Evolutionary conservation across 371 early-diverging fungal genomes (phyloP).

Genomic region (Actinomucor elegans): DNA sequence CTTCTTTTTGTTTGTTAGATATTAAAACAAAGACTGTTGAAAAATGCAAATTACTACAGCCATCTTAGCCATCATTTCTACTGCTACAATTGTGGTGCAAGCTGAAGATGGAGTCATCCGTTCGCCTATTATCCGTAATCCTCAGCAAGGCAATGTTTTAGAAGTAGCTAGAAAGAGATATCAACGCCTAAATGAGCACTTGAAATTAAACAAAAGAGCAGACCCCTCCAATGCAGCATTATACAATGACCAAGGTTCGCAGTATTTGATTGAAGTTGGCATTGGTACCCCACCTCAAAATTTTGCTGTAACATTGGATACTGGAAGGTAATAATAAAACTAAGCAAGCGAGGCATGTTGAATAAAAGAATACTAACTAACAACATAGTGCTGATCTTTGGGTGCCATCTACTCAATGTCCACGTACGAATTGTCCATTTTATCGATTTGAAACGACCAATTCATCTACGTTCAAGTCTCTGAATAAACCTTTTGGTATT

Average conservation of each 20-base stretch:
- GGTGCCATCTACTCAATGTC: conserved; percentile 41
- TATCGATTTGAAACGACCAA: conserved; percentile 30
- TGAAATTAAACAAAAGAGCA: conserved; percentile 4
- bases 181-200: not conserved
- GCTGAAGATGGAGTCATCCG: conserved; percentile 18
- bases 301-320: conserved; percentile 44
- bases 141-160: conserved; percentile 4
- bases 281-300: conserved; percentile 45
- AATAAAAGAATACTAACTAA: not conserved
- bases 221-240: conserved; percentile 18
- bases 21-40: not conserved
- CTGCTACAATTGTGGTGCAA: not conserved
- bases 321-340: conserved; percentile 35
- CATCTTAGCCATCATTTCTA: conserved; percentile 9
- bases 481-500: conserved; percentile 26
- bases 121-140: conserved; percentile 18
- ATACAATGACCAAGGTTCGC: conserved; percentile 42
- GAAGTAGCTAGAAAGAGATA: conserved; percentile 19
- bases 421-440: conserved; percentile 29
- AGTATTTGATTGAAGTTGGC: conserved; percentile 37
- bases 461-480: conserved; percentile 31
- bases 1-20: conserved; percentile 10
- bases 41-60: conserved; percentile 15
- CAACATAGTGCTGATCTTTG: conserved; percentile 46
- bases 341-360: too few relatives aligned